Conservation (phyloP, 768 basidiomycete species). For the Exidia glandulosa region DNA sequence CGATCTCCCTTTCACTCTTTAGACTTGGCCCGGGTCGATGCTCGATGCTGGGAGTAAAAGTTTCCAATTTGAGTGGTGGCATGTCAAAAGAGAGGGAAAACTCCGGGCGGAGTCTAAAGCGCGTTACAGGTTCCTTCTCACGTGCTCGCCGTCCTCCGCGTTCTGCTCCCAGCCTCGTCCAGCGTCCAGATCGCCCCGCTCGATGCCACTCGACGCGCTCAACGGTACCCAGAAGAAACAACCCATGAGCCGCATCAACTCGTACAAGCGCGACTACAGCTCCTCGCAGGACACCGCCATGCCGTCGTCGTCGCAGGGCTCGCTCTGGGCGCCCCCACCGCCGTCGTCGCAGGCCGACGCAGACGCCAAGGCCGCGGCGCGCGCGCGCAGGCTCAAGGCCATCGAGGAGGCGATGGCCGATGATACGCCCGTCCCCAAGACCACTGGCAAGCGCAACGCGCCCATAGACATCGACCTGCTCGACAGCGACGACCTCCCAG, state of each 20-base stretch:
- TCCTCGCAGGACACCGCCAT: not conserved
- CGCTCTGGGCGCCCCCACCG: not conserved
- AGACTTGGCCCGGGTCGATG: too few relatives aligned
- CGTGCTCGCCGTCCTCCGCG: not conserved
- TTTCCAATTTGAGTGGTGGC: too few relatives aligned
- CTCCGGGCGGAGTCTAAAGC: too few relatives aligned
- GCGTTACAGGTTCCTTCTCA: too few relatives aligned
- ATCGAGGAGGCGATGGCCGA: not conserved
- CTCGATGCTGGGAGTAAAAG: too few relatives aligned
- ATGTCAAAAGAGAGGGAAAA: too few relatives aligned
- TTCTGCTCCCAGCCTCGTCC: not conserved
- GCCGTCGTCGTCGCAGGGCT: not conserved
- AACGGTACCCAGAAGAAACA: not conserved
- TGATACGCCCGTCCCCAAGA: not conserved
- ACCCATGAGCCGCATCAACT: not conserved
- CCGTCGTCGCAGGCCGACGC: not conserved
- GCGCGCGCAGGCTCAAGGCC: not conserved
- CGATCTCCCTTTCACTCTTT: too few relatives aligned
- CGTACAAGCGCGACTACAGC: conserved; percentile 1
- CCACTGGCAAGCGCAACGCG: not conserved
- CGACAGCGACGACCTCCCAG: not conserved
- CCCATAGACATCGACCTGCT: not conserved
- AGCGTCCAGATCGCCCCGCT: not conserved
- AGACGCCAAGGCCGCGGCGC: not conserved
- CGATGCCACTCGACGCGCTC: not conserved